phyloP scores from a whole-genome alignment of 345 rosid species.

The Sisymbrium irio region DNA sequence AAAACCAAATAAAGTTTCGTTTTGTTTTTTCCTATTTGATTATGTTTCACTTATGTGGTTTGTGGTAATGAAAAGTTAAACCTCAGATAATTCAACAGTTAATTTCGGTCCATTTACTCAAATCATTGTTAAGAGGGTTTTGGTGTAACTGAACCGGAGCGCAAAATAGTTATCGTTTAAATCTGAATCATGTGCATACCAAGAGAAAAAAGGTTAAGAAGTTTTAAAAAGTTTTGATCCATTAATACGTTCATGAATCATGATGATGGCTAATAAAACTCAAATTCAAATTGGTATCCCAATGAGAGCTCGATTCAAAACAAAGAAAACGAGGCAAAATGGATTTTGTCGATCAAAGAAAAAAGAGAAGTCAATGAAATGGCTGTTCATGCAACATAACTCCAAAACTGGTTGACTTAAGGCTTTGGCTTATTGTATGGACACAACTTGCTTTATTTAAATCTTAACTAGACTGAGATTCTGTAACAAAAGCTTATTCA shows the following conservation, averaged over 20 bases:
- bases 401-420: conserved; percentile 22
- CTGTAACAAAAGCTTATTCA: not conserved
- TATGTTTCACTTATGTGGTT: not conserved
- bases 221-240: no score
- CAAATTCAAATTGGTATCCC: conserved; percentile 10
- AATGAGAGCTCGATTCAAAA: not conserved
- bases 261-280: not conserved
- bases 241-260: not conserved
- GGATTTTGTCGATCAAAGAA: not conserved
- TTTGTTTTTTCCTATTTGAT: not conserved
- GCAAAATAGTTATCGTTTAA: no score
- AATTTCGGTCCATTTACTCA: no score
- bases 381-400: not conserved
- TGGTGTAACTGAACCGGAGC: no score
- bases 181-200: no score
- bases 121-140: no score
- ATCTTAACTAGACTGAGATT: conserved; percentile 2
- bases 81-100: no score
- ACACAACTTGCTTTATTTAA: conserved; percentile 10
- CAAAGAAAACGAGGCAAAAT: not conserved
- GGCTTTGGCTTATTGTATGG: not conserved
- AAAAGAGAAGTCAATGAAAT: not conserved
- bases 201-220: no score
- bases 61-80: not conserved
- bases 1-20: not conserved